Evolutionary conservation across 306 rosid species (phyloP).

Genomic region (Nissolia schottii): DNA sequence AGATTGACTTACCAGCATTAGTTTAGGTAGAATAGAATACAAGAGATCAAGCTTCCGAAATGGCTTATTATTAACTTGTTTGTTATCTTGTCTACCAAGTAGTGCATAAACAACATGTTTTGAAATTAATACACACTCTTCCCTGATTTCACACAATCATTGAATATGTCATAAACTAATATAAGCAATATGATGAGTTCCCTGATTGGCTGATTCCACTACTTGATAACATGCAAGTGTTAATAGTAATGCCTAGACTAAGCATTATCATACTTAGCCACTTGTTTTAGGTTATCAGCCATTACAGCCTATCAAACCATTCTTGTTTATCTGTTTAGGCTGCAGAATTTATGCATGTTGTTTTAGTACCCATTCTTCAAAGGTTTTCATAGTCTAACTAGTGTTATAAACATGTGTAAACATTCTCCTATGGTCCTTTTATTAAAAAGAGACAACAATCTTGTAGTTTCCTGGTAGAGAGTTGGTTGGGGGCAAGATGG

Average conservation of each 20-base stretch:
- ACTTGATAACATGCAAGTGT: neutral
- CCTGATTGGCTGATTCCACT: neutral
- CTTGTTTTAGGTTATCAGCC: neutral
- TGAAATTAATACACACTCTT: neutral
- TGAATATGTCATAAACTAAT: neutral
- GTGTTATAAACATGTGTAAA: neutral
- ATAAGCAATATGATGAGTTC: neutral
- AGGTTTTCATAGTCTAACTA: neutral
- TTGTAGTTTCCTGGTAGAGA: neutral
- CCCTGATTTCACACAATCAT: neutral
- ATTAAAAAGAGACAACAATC: neutral
- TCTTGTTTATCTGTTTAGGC: neutral
- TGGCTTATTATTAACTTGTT: neutral
- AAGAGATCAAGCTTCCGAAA: neutral
- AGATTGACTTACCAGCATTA: neutral
- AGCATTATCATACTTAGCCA: neutral
- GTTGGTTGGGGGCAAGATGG: neutral
- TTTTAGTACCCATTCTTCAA: neutral
- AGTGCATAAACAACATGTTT: neutral
- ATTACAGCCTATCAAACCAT: neutral
- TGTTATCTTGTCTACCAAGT: neutral
- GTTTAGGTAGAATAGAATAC: neutral
- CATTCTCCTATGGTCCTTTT: neutral
- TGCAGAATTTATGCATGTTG: neutral
- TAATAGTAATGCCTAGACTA: neutral